Base-by-base conservation (phyloP, 495 filamentous ascomycete species). In the Amniculicola lignicola region DNA sequence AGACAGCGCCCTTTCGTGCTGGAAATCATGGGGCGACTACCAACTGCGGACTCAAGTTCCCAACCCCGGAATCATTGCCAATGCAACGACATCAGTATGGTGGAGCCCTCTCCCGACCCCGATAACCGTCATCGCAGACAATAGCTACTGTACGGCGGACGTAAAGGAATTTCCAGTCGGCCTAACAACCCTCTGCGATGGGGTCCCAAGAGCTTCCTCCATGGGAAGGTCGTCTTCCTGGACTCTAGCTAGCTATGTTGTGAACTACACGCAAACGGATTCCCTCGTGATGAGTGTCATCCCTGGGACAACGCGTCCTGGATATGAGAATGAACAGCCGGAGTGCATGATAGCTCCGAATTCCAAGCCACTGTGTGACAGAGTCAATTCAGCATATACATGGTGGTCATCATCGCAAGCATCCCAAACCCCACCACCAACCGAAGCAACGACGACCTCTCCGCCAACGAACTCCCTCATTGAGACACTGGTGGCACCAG, bases 71-170 rank as follows among this genome's bases (percentile, higher is more conserved):
- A 51, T 51, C 36, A 51, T 39, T 51, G 48, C 22, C 33, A 41
- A 51, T 41, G 48, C 48, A 51, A 51, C 37, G 39, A 51, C 48
- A 51, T 51, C 48, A 51, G 37, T 36, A 10, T 50, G 46, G 46
- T 37, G 46, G 46, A 50, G 46, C 27, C 46, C 21, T 40, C 37
- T 51, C 27, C 33, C 35, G 1, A 51, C 48, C 19, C 33, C 48
- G 37, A 51, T 41, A 40, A 40, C 48, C 24, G 35, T 51, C 35
- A 51, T 39, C 48, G 33, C 15, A 41, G 46, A 50, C 27, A 51
- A 16, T 22, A 51, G 35, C 23, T 51, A 51, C 37, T 51, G 35
- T 41, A 29, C 37, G 21, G 16, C 35, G 19, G 48, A 51, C 22
- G 48, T 51, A 41, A 41, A 51, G 35, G 15, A 24, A 28, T 40